phyloP scores from a whole-genome alignment of 257 asterid genomes.

The Petunia axillaris region DNA sequence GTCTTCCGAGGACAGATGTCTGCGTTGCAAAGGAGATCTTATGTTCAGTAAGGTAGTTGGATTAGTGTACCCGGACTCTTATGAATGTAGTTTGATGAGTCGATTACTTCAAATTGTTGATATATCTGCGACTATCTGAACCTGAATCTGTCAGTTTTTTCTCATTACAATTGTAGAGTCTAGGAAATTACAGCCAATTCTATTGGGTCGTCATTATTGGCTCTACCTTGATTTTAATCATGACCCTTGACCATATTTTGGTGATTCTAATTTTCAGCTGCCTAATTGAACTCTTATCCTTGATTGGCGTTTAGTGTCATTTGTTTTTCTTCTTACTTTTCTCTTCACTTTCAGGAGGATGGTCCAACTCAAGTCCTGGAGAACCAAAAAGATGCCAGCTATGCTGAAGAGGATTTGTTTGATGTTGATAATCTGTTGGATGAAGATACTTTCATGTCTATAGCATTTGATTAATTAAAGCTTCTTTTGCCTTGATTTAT shows the following conservation, averaged over 20 bases:
- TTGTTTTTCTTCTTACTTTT: slow-evolving; percentile 1
- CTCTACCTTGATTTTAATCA: neutral
- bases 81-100: neutral
- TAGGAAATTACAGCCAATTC: neutral
- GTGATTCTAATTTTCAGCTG: slow-evolving; percentile 15
- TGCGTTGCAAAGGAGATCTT: neutral
- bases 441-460: slow-evolving; percentile 84
- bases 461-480: slow-evolving; percentile 56
- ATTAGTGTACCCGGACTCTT: slow-evolving; percentile 21
- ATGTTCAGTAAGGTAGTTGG: neutral
- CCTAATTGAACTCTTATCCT: neutral
- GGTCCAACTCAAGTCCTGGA: slow-evolving; percentile 42
- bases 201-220: neutral
- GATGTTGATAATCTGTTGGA: slow-evolving; percentile 68
- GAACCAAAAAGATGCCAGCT: slow-evolving; percentile 45
- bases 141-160: neutral
- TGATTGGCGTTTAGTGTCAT: neutral
- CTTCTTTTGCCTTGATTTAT: slow-evolving; percentile 21
- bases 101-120: neutral
- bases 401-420: slow-evolving; percentile 65
- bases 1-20: neutral
- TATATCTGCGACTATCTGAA: neutral
- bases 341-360: slow-evolving; percentile 46
- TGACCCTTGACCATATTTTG: neutral
- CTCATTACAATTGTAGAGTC: slow-evolving; percentile 10